Percentiles rank a stretch among this genome's conserved stretches.
Conservation (phyloP, 1,139 yeast genomes). For the Diutina neorugosa region DNA sequence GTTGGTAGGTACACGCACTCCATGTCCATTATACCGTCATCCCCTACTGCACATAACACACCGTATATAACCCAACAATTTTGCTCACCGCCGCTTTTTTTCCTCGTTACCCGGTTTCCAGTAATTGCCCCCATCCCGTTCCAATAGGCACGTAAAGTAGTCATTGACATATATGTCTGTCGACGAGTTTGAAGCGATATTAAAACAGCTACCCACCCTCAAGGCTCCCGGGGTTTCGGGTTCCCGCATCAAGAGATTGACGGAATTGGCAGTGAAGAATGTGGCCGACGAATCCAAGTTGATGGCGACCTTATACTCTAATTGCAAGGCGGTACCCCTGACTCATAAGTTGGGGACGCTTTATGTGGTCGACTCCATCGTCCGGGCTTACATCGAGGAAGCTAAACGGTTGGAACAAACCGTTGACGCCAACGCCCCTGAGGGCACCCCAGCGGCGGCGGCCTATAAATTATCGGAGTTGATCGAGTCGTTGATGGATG, state of each 20-base stretch:
- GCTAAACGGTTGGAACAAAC: conserved; percentile 44
- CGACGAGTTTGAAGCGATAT: conserved; percentile 48
- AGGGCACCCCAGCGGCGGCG: conserved; percentile 70
- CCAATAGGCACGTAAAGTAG: conserved; percentile 4
- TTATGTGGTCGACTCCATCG: conserved; percentile 86
- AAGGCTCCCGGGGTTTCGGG: conserved; percentile 96
- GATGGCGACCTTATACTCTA: conserved; percentile 47
- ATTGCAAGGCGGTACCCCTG: conserved; percentile 64
- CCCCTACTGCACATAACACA: neutral
- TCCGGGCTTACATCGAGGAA: conserved; percentile 73
- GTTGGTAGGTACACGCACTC: neutral
- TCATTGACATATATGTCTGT: conserved; percentile 3
- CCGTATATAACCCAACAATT: neutral
- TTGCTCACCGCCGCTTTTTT: neutral
- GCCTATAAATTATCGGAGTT: conserved; percentile 47
- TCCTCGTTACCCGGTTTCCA: neutral
- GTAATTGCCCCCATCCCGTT: neutral
- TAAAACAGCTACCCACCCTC: conserved; percentile 62
- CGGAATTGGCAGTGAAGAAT: conserved; percentile 65
- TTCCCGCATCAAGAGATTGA: conserved; percentile 78
- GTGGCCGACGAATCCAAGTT: conserved; percentile 48
- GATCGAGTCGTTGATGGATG: conserved; percentile 47
- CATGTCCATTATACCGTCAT: neutral
- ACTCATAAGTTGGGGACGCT: conserved; percentile 83
- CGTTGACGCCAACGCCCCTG: conserved; percentile 36